Percentiles rank a stretch among this genome's conserved stretches.
phyloP scores from a whole-genome alignment of 129 eudicot species.

The Pulicaria dysenterica region DNA sequence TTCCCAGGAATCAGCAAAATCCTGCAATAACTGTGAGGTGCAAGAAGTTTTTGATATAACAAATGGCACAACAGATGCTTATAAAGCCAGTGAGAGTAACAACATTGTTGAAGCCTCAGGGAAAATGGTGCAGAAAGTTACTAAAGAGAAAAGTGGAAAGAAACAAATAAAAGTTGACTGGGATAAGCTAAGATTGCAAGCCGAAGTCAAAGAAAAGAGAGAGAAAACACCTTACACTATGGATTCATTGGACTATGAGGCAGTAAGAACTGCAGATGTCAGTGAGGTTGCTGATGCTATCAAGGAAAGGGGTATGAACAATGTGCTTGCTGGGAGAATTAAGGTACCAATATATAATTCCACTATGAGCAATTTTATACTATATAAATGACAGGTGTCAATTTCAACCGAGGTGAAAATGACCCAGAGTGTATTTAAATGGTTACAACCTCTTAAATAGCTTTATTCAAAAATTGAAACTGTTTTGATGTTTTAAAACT shows the following conservation, averaged over 20 bases:
- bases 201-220: slow-evolving; percentile 54
- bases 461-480: neutral
- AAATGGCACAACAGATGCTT: slow-evolving; percentile 29
- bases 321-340: slow-evolving; percentile 86
- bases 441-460: slow-evolving; percentile 11
- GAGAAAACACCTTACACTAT: slow-evolving; percentile 52
- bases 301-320: slow-evolving; percentile 96
- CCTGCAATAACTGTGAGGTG: slow-evolving; percentile 28
- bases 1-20: slow-evolving; percentile 42
- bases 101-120: slow-evolving; percentile 33
- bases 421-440: neutral
- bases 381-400: neutral
- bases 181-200: slow-evolving; percentile 71
- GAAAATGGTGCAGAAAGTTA: slow-evolving; percentile 40
- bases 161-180: slow-evolving; percentile 57
- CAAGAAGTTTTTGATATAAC: slow-evolving; percentile 32
- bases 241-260: slow-evolving; percentile 95
- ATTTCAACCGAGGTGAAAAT: slow-evolving; percentile 10
- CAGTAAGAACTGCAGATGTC: slow-evolving; percentile 71
- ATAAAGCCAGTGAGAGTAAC: slow-evolving; percentile 39
- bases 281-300: slow-evolving; percentile 77
- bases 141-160: slow-evolving; percentile 46
- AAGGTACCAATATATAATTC: slow-evolving; percentile 46
- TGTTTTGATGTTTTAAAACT: neutral
- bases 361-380: slow-evolving; percentile 12